A percentile compares a stretch with the other conserved stretches of the same genome.
Conservation (phyloP, 2,329 filamentous ascomycete species). For the Apiospora rasikravindrae region DNA sequence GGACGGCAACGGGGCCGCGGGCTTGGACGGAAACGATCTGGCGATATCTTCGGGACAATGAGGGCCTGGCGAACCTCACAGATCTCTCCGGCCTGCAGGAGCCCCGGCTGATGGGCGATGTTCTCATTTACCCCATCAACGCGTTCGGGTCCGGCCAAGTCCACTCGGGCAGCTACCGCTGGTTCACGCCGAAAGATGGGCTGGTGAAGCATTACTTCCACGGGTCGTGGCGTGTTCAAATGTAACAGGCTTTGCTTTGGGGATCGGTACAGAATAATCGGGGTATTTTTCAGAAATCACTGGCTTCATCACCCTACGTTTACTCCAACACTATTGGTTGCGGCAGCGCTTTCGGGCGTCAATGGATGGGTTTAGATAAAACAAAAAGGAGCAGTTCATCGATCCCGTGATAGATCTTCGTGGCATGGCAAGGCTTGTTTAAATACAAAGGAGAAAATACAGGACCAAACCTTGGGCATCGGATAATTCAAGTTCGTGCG, state of each 20-base stretch:
- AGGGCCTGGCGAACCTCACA: neutral
- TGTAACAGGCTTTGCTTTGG: neutral
- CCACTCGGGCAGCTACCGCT: slow-evolving; percentile 17
- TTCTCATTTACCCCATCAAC: slow-evolving; percentile 17
- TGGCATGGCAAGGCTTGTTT: neutral
- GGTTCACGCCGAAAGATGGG: neutral
- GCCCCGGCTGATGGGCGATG: slow-evolving; percentile 15
- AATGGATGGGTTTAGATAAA: neutral
- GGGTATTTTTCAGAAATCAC: neutral
- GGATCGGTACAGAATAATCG: neutral
- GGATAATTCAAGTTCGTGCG: neutral
- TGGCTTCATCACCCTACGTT: neutral
- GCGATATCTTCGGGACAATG: neutral
- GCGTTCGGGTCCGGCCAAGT: slow-evolving; percentile 10
- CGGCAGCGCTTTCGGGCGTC: neutral
- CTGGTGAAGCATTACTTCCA: slow-evolving; percentile 20
- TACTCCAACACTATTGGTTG: no score
- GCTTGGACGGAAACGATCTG: slow-evolving; percentile 22
- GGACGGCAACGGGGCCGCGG: slow-evolving; percentile 19
- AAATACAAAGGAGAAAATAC: neutral
- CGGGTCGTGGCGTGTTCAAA: slow-evolving; percentile 25
- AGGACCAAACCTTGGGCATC: no score
- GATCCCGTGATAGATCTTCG: neutral
- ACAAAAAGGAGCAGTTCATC: neutral
- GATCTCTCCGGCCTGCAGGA: slow-evolving; percentile 10